phyloP scores from a whole-genome alignment of 768 basidiomycete genomes.

The Stropharia rugosoannulata region DNA sequence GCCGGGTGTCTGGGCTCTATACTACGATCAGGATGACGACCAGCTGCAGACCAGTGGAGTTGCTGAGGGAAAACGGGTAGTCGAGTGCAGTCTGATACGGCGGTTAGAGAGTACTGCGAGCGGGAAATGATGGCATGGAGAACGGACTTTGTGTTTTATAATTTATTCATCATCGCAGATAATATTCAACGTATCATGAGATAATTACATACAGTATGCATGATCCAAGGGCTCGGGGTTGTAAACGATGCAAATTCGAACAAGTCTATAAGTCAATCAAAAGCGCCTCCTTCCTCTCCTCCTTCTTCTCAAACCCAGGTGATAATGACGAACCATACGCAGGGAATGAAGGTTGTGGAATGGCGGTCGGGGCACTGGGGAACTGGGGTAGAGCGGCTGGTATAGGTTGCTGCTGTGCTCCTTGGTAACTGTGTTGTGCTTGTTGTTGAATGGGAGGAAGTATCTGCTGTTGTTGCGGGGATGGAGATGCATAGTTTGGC shows the following conservation, averaged over 20 bases:
- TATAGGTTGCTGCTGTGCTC: constrained; percentile 26
- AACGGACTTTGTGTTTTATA: background rate
- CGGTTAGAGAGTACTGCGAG: constrained; percentile 7
- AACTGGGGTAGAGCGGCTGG: constrained; percentile 53
- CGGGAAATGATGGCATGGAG: background rate
- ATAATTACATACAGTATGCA: too few species aligned
- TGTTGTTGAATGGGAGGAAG: constrained; percentile 18
- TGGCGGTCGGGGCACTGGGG: constrained; percentile 60
- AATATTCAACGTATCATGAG: too few species aligned
- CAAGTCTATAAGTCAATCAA: constrained; percentile 47
- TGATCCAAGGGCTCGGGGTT: too few species aligned
- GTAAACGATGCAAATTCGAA: too few species aligned
- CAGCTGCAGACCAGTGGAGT: constrained; percentile 12
- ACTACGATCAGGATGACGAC: constrained; percentile 26
- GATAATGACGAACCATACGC: constrained; percentile 50
- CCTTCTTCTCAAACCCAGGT: constrained; percentile 48
- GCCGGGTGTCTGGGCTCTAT: constrained; percentile 18
- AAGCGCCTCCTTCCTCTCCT: constrained; percentile 65
- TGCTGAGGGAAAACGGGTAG: constrained; percentile 14
- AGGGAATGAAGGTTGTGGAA: constrained; percentile 50
- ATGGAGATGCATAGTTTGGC: constrained; percentile 21
- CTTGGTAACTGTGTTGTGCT: constrained; percentile 24
- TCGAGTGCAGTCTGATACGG: constrained; percentile 20
- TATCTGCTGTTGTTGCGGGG: constrained; percentile 22
- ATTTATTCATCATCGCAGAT: background rate